Base-by-base conservation (phyloP, 2,329 filamentous ascomycete genomes). In the Intubia oerlemansii region DNA sequence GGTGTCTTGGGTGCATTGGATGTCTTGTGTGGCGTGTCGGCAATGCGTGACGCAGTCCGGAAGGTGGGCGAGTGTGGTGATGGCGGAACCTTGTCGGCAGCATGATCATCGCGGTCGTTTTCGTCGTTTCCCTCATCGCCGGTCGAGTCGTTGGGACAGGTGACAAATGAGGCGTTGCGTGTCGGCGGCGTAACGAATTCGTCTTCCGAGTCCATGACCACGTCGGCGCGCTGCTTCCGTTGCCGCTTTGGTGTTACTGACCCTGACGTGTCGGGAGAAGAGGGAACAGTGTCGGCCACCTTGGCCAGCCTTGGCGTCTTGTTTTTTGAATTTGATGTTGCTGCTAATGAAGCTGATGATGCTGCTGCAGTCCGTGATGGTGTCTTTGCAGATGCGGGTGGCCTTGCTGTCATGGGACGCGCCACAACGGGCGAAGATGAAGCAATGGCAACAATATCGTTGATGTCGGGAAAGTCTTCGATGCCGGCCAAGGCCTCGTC, bases 141-240 rank as follows among this genome's bases (percentile, higher is more conserved):
- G 4, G 22, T 17, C 0, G 27, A 27, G 25, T 35, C 32, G n/a
- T 28, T 33, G 5, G 29, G 32, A 9, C 32, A 40, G 14, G 42
- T 42, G 13, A 44, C 39, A 10, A 42, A 41, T 4, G 45, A 40
- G 31, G 42, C 34, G 40, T 58, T 44, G 21, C 43, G 45, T 8
- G 45, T 45, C 7, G 45, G 49, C 10, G 57, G 51, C 5, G 53
- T 54, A 5, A 58, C 38, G 24, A 56, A 58, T 24, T 67, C 62
- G 24, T 67, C 63, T 25, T 68, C 64, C 0, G 64, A 69, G 38
- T 69, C 64, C 29, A 59, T 51, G 23, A 68, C 57, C 6, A 64
- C 43, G 19, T 44, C 42, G 17, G 32, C 33, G 25, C 28, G 38
- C 10, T 33, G 31, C 13, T 31, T 35, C 12, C 30, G 31, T 12